Conservation (phyloP, 371 early-diverging fungal genomes). For the Mucor indicus region DNA sequence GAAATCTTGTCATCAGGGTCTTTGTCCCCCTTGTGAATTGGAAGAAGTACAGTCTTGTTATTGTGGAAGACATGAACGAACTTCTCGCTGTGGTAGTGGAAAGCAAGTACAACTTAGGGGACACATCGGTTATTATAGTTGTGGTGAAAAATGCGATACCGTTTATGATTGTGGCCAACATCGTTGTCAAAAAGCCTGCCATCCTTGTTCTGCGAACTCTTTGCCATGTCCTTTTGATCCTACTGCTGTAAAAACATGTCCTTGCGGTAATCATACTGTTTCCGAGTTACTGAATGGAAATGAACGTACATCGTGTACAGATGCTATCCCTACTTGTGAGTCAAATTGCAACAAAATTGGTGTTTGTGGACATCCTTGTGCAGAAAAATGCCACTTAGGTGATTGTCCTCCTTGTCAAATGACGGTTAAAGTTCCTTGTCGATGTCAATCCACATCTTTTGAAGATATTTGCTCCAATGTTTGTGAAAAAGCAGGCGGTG, state of each 20-base stretch:
- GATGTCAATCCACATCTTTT: slow-evolving; percentile 58
- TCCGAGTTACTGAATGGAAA: slow-evolving; percentile 26
- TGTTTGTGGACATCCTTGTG: slow-evolving; percentile 75
- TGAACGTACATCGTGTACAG: slow-evolving; percentile 61
- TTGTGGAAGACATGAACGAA: slow-evolving; percentile 65
- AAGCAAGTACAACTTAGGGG: slow-evolving; percentile 27
- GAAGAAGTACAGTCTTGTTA: slow-evolving; percentile 62
- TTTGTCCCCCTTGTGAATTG: slow-evolving; percentile 64
- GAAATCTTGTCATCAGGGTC: slow-evolving; percentile 64
- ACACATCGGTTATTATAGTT: slow-evolving; percentile 59
- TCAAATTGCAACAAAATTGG: slow-evolving; percentile 61
- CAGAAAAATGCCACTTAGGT: slow-evolving; percentile 71
- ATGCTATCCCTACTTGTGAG: slow-evolving; percentile 78
- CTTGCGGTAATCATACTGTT: slow-evolving; percentile 70
- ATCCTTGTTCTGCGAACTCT: slow-evolving; percentile 50
- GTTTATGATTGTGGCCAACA: slow-evolving; percentile 75
- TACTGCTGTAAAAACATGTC: slow-evolving; percentile 60
- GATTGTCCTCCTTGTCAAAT: slow-evolving; percentile 67
- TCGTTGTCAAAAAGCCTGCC: slow-evolving; percentile 72
- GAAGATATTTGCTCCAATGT: slow-evolving; percentile 48
- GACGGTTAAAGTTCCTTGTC: slow-evolving; percentile 53
- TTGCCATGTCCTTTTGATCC: slow-evolving; percentile 76
- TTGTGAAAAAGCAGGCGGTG: slow-evolving; percentile 41
- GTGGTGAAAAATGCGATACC: slow-evolving; percentile 56
- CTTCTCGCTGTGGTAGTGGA: slow-evolving; percentile 61